Conservation (phyloP, 176 grass and related monocot species). For the Raddia distichophylla region DNA sequence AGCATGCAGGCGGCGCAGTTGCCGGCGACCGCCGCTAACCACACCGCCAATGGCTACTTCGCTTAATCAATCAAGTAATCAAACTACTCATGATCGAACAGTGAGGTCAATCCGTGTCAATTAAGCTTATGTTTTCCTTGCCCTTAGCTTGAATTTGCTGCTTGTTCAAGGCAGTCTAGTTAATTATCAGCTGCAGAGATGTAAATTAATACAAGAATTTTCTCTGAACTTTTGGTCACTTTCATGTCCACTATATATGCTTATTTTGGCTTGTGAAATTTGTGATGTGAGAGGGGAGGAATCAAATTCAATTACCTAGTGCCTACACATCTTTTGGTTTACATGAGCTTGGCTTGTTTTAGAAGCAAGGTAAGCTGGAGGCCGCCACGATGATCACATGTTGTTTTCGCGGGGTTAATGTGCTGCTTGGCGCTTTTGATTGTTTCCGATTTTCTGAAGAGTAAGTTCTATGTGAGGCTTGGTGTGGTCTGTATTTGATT, state of each 20-base stretch:
- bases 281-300: not conserved
- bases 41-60: slow-evolving; percentile 50
- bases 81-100: not conserved
- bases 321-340: not conserved
- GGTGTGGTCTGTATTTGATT: slow-evolving; percentile 6
- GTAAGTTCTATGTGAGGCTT: not conserved
- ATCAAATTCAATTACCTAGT: not conserved
- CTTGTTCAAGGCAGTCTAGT: slow-evolving; percentile 8
- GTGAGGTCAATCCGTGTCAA: not conserved
- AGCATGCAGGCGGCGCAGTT: slow-evolving; percentile 54
- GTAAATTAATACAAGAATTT: slow-evolving; percentile 40
- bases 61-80: slow-evolving; percentile 15
- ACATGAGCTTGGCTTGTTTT: not conserved
- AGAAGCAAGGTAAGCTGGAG: slow-evolving; percentile 31
- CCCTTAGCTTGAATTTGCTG: not conserved
- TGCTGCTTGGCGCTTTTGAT: not conserved
- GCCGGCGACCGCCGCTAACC: slow-evolving; percentile 44
- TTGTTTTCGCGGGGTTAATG: slow-evolving; percentile 17
- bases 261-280: not conserved
- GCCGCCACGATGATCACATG: slow-evolving; percentile 35
- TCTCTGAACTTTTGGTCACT: not conserved
- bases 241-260: not conserved
- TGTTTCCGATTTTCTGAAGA: not conserved
- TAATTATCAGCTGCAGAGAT: slow-evolving; percentile 10
- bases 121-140: not conserved